A percentile compares a stretch with the other conserved stretches of the same genome.
Evolutionary conservation across 2,329 filamentous ascomycete genomes (phyloP).

Genomic region (Colletotrichum spaethianum): DNA sequence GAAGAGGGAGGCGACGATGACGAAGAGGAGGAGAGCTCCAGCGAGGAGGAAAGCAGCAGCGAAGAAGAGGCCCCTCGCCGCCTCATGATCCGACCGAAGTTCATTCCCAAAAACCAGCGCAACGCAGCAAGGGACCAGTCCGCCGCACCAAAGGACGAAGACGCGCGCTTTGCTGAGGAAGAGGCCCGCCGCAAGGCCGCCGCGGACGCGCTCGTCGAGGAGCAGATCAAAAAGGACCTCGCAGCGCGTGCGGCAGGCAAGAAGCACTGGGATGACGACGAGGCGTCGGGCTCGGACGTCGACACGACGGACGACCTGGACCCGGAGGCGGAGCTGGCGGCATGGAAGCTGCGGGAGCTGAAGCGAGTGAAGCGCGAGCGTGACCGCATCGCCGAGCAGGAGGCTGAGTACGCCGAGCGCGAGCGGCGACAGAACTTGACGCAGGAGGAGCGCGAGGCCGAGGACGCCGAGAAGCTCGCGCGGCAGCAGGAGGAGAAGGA

Average conservation of each 20-base stretch:
- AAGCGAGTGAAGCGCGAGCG: conserved; percentile 90
- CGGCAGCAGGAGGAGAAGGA: conserved; percentile 86
- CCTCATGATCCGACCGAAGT: conserved; percentile 75
- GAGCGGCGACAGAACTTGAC: conserved; percentile 91
- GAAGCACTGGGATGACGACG: conserved; percentile 88
- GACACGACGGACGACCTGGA: conserved; percentile 92
- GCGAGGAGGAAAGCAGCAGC: conserved; percentile 61
- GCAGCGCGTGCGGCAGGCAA: conserved; percentile 82
- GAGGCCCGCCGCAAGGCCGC: conserved; percentile 78
- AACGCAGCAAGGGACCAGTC: conserved; percentile 49
- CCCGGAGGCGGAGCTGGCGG: conserved; percentile 88
- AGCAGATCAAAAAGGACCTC: conserved; percentile 87
- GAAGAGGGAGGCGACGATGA: conserved; percentile 56
- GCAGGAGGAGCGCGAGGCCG: conserved; percentile 85
- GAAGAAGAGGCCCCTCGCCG: conserved; percentile 71
- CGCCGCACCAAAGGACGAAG: conserved; percentile 51
- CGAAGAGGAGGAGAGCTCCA: conserved; percentile 49
- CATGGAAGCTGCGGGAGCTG: conserved; percentile 94
- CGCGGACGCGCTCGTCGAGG: conserved; percentile 86
- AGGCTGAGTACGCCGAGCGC: conserved; percentile 89
- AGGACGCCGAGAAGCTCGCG: conserved; percentile 85
- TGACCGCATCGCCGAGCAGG: conserved; percentile 84
- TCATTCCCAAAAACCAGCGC: conserved; percentile 72
- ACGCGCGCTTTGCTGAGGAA: conserved; percentile 63
- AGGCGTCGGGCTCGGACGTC: conserved; percentile 75